A percentile compares a stretch with the other conserved stretches of the same genome.
phyloP scores from a whole-genome alignment of 139 green algal genomes.

The Volvox africanus region DNA sequence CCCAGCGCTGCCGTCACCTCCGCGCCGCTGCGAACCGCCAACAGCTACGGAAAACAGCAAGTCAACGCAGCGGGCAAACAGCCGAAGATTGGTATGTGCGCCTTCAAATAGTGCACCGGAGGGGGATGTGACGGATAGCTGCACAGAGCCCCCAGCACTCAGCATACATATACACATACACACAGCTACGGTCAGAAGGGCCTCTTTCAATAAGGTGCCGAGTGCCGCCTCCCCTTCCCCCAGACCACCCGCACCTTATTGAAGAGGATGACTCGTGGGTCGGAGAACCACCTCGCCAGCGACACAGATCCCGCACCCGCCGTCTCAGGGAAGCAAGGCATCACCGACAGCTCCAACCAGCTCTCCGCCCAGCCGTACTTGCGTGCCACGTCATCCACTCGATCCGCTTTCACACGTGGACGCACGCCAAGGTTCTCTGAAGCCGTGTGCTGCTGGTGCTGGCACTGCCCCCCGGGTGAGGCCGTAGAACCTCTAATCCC shows the following conservation, averaged over 20 bases:
- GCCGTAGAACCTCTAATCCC: too few species aligned
- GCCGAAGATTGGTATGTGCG: too few species aligned
- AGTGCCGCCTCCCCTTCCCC: too few species aligned
- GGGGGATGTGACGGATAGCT: too few species aligned
- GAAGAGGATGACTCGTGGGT: conserved; percentile 38
- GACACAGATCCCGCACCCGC: conserved; percentile 16
- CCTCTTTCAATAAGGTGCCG: too few species aligned
- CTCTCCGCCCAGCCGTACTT: conserved; percentile 43
- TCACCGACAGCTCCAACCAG: conserved; percentile 45
- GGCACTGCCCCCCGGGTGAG: background rate
- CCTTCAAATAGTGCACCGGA: too few species aligned
- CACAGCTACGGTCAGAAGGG: too few species aligned
- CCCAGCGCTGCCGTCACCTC: conserved; percentile 30
- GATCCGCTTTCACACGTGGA: too few species aligned
- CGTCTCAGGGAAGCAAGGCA: conserved; percentile 45
- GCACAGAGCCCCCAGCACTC: too few species aligned
- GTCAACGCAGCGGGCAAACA: too few species aligned
- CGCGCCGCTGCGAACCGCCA: conserved; percentile 29
- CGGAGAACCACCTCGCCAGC: conserved; percentile 27
- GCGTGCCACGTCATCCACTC: background rate
- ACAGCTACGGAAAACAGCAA: background rate
- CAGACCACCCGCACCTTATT: conserved; percentile 26
- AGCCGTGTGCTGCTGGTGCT: background rate
- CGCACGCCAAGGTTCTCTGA: background rate
- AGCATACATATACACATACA: too few species aligned